Conservation (phyloP, 257 asterid genomes). For the Ocimum tenuiflorum region DNA sequence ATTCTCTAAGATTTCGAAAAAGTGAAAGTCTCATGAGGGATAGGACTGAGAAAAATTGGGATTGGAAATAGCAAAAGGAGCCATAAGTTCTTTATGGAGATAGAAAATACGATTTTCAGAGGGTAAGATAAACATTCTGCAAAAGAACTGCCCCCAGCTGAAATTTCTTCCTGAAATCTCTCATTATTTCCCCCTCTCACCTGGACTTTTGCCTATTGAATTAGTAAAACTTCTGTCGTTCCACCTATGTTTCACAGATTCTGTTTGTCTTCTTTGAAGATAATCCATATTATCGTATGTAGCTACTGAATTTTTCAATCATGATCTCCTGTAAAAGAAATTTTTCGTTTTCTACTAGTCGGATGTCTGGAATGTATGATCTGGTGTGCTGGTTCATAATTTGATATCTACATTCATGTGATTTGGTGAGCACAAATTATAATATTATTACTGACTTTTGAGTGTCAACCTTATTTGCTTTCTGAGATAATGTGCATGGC, state of each 20-base stretch:
- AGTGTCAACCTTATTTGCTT: not conserved
- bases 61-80: not conserved
- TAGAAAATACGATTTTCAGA: not conserved
- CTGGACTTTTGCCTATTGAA: not conserved
- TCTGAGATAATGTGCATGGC: not conserved
- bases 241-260: too few relatives aligned
- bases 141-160: not conserved
- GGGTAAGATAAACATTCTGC: not conserved
- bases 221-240: not conserved
- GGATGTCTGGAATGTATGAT: not conserved
- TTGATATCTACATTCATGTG: not conserved
- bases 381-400: not conserved
- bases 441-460: not conserved
- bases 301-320: not conserved
- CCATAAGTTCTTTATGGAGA: not conserved
- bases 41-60: not conserved
- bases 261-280: not conserved
- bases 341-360: constrained; percentile 4
- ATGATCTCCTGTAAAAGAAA: not conserved
- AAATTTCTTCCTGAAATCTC: not conserved
- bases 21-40: not conserved
- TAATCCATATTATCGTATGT: not conserved
- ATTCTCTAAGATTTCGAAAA: too few relatives aligned
- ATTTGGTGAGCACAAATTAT: not conserved
- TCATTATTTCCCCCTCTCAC: not conserved